Conservation (phyloP, 257 asterid genomes). For the Schizonepeta tenuifolia region DNA sequence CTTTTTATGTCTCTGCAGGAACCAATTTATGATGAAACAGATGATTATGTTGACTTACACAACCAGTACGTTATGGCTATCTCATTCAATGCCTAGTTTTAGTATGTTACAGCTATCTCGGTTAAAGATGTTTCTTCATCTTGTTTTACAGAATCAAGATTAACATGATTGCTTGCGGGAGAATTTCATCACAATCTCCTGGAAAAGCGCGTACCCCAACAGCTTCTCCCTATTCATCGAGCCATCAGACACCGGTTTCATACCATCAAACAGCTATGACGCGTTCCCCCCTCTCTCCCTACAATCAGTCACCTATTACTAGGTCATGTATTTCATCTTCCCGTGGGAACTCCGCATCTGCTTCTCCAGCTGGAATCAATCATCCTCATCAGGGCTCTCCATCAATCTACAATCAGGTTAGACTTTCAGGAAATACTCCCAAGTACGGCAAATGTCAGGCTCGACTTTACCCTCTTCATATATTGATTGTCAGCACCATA, state of each 20-base stretch:
- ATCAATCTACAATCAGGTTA: conserved; percentile 48
- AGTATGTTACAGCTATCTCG: not conserved
- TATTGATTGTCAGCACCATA: conserved; percentile 3
- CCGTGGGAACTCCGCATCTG: conserved; percentile 36
- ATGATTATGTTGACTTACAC: conserved; percentile 61
- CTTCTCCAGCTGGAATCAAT: conserved; percentile 37
- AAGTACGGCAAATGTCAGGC: not conserved
- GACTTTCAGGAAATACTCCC: not conserved
- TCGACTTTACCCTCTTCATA: not conserved
- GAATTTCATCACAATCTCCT: conserved; percentile 44
- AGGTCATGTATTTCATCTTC: conserved; percentile 42
- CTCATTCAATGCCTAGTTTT: not conserved
- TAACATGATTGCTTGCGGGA: conserved; percentile 38
- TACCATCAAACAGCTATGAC: conserved; percentile 42
- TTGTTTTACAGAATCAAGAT: conserved; percentile 48
- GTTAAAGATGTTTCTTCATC: conserved; percentile 16
- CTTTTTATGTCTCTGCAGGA: conserved; percentile 40
- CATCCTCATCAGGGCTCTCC: conserved; percentile 43
- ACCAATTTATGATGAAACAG: conserved; percentile 61
- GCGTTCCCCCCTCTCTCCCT: conserved; percentile 53
- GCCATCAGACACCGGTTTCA: conserved; percentile 46
- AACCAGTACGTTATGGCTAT: conserved; percentile 43
- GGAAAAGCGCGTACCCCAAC: conserved; percentile 36
- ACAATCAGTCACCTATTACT: conserved; percentile 41
- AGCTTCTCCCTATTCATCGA: conserved; percentile 41